phyloP scores from a whole-genome alignment of 352 stramenopile genomes.

The Phytophthora nicotianae region DNA sequence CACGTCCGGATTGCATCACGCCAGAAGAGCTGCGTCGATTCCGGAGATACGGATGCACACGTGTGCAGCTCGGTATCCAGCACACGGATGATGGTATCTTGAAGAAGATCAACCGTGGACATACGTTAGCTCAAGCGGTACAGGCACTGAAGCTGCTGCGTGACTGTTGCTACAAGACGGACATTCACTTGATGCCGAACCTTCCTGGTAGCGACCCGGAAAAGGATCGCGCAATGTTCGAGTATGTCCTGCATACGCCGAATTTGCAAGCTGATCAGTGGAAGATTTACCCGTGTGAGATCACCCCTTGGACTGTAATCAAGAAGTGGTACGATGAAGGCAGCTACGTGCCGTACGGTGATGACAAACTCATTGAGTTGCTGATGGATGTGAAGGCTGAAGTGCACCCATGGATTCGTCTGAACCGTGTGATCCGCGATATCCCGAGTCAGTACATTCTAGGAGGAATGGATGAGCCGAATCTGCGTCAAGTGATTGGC shows the following conservation, averaged over 20 bases:
- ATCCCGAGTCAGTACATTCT: conserved; percentile 95
- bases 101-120: conserved; percentile 92
- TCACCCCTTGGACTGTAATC: conserved; percentile 91
- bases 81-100: conserved; percentile 92
- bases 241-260: conserved; percentile 86
- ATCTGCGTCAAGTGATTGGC: conserved; percentile 90
- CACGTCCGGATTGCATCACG: conserved; percentile 91
- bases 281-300: conserved; percentile 96
- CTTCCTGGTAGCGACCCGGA: conserved; percentile 84
- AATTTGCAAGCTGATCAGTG: conserved; percentile 94
- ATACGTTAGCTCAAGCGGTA: conserved; percentile 75
- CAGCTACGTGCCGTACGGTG: conserved; percentile 89
- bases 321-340: conserved; percentile 92
- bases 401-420: conserved; percentile 94
- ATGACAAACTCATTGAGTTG: conserved; percentile 88
- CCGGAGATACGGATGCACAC: conserved; percentile 84
- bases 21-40: conserved; percentile 87
- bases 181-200: conserved; percentile 95
- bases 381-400: conserved; percentile 90
- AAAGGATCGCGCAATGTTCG: conserved; percentile 91
- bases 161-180: conserved; percentile 94
- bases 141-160: conserved; percentile 85
- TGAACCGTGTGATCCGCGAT: conserved; percentile 94
- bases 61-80: conserved; percentile 91
- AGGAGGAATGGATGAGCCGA: conserved; percentile 92